Evolutionary conservation across 495 filamentous ascomycete species (phyloP), one percentile per base, ranked within the genome.

Genomic region (Collariella sp.): DNA sequence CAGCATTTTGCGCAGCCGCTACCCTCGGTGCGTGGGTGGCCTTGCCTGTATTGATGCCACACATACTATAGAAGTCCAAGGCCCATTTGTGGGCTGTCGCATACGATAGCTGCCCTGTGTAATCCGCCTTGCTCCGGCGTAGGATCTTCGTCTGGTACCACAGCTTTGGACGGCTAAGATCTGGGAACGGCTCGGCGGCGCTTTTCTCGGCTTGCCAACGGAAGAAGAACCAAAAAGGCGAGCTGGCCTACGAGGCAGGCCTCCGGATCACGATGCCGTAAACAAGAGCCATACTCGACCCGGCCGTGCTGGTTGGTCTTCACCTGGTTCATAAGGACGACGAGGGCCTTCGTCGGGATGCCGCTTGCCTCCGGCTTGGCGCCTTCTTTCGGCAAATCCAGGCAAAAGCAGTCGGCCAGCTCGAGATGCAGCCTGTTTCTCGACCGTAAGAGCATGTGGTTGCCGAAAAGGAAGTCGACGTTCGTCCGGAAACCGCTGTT

Each of bases 341-440:
- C 39, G 7, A 42, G 23, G 39, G 39, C 39, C 39, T 42, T 42
- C 7, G 39, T 42, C 39, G 39, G 39, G 6, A 39, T 16, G 3
- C 36, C 40, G 2, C 40, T 20, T 15, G 41, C 19, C 22, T 44
- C 12, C 42, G 11, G 24, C 7, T 44, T 44, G 18, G 29, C n/a
- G 11, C 42, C 40, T 23, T 42, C 40, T 22, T 42, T 42, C 40
- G 40, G 40, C 18, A 42, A 42, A 42, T 42, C 40, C 42, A 44
- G 42, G 42, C 42, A 44, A 29, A 44, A 44, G 42, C 42, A 44
- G 42, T 44, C 42, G 42, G 42, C 42, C 23, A 44, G 22, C 42
- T 44, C 42, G 42, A 44, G 42, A 2, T 0, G 22, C 23, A 44
- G 42, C 42, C 20, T 44, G 42, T 44, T 44, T 10, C 42, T 44